These are phyloP conservation scores for Metschnikowia corniflorae DNA, from an alignment of 805 yeast species.

Conservation along the genomic window DNA sequence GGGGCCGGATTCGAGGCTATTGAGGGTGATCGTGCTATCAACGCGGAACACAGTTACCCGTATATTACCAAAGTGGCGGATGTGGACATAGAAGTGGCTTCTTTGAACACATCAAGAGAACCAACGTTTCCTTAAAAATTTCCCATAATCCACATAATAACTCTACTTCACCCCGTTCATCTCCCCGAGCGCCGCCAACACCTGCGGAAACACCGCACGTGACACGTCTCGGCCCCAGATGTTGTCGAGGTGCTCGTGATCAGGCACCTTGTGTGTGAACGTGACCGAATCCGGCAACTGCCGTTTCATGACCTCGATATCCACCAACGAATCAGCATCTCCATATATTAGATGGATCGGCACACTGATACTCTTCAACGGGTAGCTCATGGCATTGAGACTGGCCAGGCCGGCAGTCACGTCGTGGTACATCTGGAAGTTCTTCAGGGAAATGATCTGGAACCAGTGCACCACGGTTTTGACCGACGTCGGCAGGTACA, in stretches of 20 bases:
- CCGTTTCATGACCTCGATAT: slow-evolving; percentile 66
- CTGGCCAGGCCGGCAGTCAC: slow-evolving; percentile 19
- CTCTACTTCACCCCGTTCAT: too few species aligned
- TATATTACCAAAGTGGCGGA: too few species aligned
- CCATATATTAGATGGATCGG: slow-evolving; percentile 85
- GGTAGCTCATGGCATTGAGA: slow-evolving; percentile 37
- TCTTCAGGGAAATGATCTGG: slow-evolving; percentile 51
- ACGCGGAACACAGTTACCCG: too few species aligned
- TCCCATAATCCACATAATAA: too few species aligned
- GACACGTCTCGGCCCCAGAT: slow-evolving; percentile 76
- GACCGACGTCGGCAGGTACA: slow-evolving; percentile 88
- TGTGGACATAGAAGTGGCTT: too few species aligned
- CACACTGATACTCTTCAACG: slow-evolving; percentile 39
- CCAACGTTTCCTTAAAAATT: too few species aligned
- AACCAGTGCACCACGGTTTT: slow-evolving; percentile 63
- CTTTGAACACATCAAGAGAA: too few species aligned
- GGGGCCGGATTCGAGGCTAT: too few species aligned
- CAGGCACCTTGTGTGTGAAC: slow-evolving; percentile 52
- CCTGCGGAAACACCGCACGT: slow-evolving; percentile 32
- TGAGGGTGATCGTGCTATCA: neutral
- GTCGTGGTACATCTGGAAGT: slow-evolving; percentile 88
- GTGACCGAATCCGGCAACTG: slow-evolving; percentile 58
- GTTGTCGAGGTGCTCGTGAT: slow-evolving; percentile 88
- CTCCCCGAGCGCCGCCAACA: slow-evolving; percentile 17
- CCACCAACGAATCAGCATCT: slow-evolving; percentile 76